phyloP scores from a whole-genome alignment of 352 stramenopile genomes.

The Phytopythium oedochilum region DNA sequence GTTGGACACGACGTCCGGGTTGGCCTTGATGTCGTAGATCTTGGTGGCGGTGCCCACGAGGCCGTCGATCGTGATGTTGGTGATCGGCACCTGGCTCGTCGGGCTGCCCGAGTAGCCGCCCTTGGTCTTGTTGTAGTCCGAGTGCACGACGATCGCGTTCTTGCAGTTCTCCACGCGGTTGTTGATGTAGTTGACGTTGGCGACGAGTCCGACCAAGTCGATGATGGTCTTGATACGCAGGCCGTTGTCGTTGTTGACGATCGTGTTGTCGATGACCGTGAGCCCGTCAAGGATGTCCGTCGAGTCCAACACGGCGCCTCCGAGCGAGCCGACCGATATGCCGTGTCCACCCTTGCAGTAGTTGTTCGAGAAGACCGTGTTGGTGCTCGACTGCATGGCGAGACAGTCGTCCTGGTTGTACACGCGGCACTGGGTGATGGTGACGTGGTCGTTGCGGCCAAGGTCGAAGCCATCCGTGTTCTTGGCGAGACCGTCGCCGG shows the following conservation, averaged over 20 bases:
- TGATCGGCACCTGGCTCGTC: conserved; percentile 22
- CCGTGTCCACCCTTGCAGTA: conserved; percentile 15
- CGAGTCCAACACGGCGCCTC: conserved; percentile 9
- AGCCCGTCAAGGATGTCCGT: conserved; percentile 16
- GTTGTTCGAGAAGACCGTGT: conserved; percentile 12
- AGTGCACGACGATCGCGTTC: conserved; percentile 22
- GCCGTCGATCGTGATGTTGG: conserved; percentile 15
- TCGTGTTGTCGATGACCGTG: conserved; percentile 22
- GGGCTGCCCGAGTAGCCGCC: conserved; percentile 16
- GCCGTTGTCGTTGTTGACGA: conserved; percentile 19
- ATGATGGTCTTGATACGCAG: too few species aligned
- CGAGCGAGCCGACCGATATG: conserved; percentile 29
- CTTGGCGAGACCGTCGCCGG: conserved; percentile 16
- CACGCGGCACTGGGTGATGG: conserved; percentile 14
- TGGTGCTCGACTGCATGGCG: conserved; percentile 27
- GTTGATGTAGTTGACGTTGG: conserved; percentile 10
- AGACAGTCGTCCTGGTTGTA: conserved; percentile 25
- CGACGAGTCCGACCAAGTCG: too few species aligned
- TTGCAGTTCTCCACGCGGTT: conserved; percentile 17
- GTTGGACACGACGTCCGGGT: too few species aligned
- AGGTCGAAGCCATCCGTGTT: conserved; percentile 34
- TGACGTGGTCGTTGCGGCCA: conserved; percentile 14
- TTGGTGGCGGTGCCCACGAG: conserved; percentile 25
- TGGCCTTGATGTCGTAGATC: too few species aligned
- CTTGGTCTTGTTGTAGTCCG: conserved; percentile 30